Evolutionary conservation across 768 basidiomycete species (phyloP), one percentile per base, ranked within the genome.

Genomic region (Rhodotorula graminis): DNA sequence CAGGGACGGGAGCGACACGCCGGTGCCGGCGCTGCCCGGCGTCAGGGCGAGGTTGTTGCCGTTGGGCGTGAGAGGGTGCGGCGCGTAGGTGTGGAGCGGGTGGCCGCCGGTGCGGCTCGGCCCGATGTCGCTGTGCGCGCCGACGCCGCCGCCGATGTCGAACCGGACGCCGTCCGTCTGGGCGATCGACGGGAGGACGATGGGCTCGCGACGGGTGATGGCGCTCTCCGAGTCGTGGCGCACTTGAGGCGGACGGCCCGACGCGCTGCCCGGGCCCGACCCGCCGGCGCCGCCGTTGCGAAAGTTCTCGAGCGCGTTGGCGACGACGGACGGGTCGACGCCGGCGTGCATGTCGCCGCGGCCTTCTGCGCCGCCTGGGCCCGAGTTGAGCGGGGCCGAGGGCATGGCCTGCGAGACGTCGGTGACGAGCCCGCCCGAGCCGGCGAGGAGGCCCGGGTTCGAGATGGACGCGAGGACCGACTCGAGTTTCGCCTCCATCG

Each of bases 401-500:
- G 61, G 59, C 11, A 67, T 53, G 12, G 42, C 61, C 37, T 55
- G 52, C 18, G 58, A 33, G 40, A 61, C 66, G 49, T 76, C 71
- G 29, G 68, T 66, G 19, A 73, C 68, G 58, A 72, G 62, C 0
- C 71, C 71, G 47, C 75, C 75, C 0, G 71, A 66, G 12, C 69
- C 71, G 31, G 71, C 71, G 66, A 76, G 65, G 31, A 73, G 40
- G 16, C 71, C 74, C 1, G 74, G 71, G 42, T 64, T 37, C 15
- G 69, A 71, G 64, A 96, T 90, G 27, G 91, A 92, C 60, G 88
- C 86, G 29, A 96, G 84, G 47, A 96, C 92, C 23, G 91, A 92
- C 81, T 94, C 92, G n/a, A 94, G 85, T 1, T 92, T 93, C 50
- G 87, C 85, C 80, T 94, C 92, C 91, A 94, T 93, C 81, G 93